Evolutionary conservation across 2,329 filamentous ascomycete species (phyloP), one percentile per base, ranked within the genome.

Genomic region (Colletotrichum lindemuthianum): DNA sequence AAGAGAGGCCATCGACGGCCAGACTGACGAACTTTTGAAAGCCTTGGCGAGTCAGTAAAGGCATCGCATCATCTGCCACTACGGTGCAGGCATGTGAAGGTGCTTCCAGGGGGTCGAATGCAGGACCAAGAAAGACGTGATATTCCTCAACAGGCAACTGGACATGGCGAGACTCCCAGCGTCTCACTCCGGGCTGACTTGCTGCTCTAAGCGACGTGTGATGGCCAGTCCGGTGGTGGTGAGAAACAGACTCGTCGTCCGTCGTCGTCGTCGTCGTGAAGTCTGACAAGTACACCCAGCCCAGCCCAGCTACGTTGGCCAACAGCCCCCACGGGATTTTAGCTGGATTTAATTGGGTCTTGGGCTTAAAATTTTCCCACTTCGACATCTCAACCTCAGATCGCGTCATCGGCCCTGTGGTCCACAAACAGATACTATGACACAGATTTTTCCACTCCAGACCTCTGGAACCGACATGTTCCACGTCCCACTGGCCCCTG

Each of bases 371-470:
- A 44, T 65, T 65, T 65, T 65, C 52, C 63, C 63, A 36, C 58
- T 60, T 61, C 63, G 63, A 65, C 63, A 65, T 65, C 58, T 61
- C 57, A 50, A 39, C 63, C 58, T 65, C 40, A 24, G 58, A 65
- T 65, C 51, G 63, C 63, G 63, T 65, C 63, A 65, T 65, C 63
- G 58, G 63, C n/a, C 33, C 10, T 50, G 63, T 65, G 63, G 58
- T 52, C 63, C 63, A 56, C 47, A 65, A 57, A 57, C 40, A 65
- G 63, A 65, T 61, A 65, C 63, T 63, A 65, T 65, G 63, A 65
- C 63, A 65, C 63, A 65, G 58, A 57, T 24, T 37, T 57, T 44
- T 11, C 43, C 40, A 11, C 44, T 36, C 58, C 51, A 63, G 58
- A 15, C 63, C 63, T 47, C 57, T 55, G 61, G 61, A 39, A 45